Percentiles rank a stretch among this genome's conserved stretches.
Evolutionary conservation across 345 rosid species (phyloP).

Genomic region (Conringia planisiliqua): DNA sequence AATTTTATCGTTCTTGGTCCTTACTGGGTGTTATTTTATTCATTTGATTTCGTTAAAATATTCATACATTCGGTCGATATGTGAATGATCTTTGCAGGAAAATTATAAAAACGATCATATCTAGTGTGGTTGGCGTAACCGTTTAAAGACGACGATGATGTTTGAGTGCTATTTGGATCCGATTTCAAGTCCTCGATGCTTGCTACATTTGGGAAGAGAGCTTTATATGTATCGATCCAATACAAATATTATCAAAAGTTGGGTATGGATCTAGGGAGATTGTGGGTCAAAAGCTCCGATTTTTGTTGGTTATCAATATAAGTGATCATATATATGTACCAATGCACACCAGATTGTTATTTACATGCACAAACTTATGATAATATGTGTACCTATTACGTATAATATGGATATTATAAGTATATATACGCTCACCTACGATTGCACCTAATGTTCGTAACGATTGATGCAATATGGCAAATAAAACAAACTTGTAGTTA

Average conservation of each 20-base stretch:
- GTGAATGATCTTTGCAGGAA: background rate
- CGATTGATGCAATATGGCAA: background rate
- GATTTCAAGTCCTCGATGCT: background rate
- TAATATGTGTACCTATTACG: background rate
- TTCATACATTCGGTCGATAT: background rate
- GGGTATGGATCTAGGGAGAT: background rate
- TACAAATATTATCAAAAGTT: background rate
- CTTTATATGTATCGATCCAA: background rate
- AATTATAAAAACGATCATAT: too few relatives aligned
- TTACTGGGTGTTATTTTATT: background rate
- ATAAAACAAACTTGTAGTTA: background rate
- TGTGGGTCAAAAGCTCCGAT: too few relatives aligned
- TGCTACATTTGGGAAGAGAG: background rate
- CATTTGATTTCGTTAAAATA: background rate
- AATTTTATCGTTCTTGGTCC: background rate
- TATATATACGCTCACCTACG: background rate
- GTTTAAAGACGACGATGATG: too few relatives aligned
- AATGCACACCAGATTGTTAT: background rate
- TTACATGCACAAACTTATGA: background rate
- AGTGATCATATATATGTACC: background rate
- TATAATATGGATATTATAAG: background rate
- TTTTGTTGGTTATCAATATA: too few relatives aligned
- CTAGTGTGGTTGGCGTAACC: too few relatives aligned
- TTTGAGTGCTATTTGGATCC: background rate
- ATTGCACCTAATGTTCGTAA: background rate